A percentile compares a stretch with the other conserved stretches of the same genome.
phyloP scores from a whole-genome alignment of 1,284 basidiomycete species.

The Meripilus lineatus region DNA sequence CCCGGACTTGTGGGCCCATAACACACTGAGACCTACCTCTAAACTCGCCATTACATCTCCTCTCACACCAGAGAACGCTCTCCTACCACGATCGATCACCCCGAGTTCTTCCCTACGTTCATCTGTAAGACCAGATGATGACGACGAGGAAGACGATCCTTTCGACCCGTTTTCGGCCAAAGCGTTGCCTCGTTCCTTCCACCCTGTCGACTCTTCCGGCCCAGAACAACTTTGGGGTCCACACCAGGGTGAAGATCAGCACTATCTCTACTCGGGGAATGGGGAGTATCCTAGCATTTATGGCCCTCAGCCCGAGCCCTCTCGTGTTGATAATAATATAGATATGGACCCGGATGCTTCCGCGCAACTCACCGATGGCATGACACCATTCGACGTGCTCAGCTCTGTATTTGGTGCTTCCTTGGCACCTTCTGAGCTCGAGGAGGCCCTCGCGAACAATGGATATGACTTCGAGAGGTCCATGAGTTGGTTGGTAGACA shows the following conservation, averaged over 20 bases:
- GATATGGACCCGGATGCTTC: conserved; percentile 48
- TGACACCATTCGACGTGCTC: conserved; percentile 97
- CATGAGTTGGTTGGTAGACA: conserved; percentile 89
- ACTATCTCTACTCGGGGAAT: conserved; percentile 15
- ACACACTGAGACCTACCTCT: conserved; percentile 65
- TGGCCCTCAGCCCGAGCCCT: conserved; percentile 1
- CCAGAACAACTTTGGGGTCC: conserved; percentile 51
- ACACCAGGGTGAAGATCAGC: conserved; percentile 27
- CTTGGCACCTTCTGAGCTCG: conserved; percentile 85
- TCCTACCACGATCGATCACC: conserved; percentile 49
- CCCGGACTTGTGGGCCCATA: conserved; percentile 79
- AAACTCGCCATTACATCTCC: conserved; percentile 88
- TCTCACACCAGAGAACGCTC: conserved; percentile 67
- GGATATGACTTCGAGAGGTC: conserved; percentile 94
- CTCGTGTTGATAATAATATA: conserved; percentile 11
- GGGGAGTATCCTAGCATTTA: conserved; percentile 10
- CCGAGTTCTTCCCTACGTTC: conserved; percentile 58
- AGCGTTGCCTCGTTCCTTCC: conserved; percentile 48
- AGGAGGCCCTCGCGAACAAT: conserved; percentile 85
- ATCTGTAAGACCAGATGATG: conserved; percentile 49
- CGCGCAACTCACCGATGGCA: conserved; percentile 73
- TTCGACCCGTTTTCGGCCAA: conserved; percentile 68
- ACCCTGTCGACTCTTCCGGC: conserved; percentile 57
- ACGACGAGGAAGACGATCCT: conserved; percentile 65
- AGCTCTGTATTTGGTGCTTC: conserved; percentile 89